Conservation (phyloP, 345 rosid species). For the Acer campestre region DNA sequence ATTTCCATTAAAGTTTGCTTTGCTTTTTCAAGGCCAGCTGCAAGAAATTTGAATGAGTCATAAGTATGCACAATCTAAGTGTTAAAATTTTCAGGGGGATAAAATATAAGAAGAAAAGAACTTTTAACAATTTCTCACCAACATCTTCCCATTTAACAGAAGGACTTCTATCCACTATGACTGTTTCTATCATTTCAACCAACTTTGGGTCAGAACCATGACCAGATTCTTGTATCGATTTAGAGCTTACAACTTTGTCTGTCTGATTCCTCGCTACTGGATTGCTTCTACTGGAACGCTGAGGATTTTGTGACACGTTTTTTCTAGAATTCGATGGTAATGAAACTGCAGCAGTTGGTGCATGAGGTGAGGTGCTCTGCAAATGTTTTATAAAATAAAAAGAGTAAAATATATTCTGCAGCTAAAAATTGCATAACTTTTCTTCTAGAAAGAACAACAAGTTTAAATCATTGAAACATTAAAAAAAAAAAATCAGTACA, state of each 20-base stretch:
- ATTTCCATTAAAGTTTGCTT: conserved; percentile 94
- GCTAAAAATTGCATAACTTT: conserved; percentile 6
- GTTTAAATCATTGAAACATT: not conserved
- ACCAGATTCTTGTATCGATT: conserved; percentile 56
- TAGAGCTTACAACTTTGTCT: conserved; percentile 48
- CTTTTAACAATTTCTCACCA: conserved; percentile 47
- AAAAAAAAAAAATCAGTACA: not conserved
- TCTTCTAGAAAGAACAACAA: not conserved
- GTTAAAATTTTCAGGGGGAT: not conserved
- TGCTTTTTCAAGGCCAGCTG: conserved; percentile 98
- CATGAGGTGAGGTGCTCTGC: conserved; percentile 57
- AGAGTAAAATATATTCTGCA: conserved; percentile 3
- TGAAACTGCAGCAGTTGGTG: conserved; percentile 55
- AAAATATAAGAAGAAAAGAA: not conserved
- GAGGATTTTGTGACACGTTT: conserved; percentile 34
- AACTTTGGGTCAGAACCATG: conserved; percentile 71
- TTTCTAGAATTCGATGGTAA: conserved; percentile 47
- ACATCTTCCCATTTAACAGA: conserved; percentile 97
- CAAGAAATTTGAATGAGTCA: conserved; percentile 29
- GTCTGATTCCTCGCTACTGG: conserved; percentile 37
- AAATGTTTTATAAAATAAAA: conserved; percentile 27
- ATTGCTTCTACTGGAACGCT: conserved; percentile 39
- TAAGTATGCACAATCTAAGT: conserved; percentile 3
- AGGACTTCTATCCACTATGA: conserved; percentile 94
- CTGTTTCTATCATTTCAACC: conserved; percentile 83